These are phyloP conservation scores for Fusarium protoensiforme DNA, from an alignment of 2,329 filamentous ascomycete species.

Conservation along the genomic window DNA sequence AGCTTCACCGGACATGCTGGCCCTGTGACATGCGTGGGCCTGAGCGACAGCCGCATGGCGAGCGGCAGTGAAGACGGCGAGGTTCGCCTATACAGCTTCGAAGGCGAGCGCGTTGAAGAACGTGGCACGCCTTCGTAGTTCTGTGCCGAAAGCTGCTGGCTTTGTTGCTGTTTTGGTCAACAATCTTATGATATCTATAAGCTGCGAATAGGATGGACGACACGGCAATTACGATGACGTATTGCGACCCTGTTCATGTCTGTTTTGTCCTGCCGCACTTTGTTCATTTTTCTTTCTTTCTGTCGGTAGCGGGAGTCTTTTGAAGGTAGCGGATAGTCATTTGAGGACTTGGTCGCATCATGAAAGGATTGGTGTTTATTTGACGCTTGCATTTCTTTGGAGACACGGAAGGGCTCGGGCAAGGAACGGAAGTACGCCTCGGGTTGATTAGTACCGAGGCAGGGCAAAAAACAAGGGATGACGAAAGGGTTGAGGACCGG, in stretches of 20 bases:
- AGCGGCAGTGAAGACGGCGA: conserved; percentile 95
- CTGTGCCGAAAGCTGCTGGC: not conserved
- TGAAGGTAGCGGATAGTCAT: not conserved
- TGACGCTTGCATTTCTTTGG: not conserved
- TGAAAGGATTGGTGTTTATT: conserved; percentile 6
- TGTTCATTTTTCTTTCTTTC: conserved; percentile 13
- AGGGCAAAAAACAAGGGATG: conserved; percentile 14
- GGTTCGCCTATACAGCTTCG: conserved; percentile 85
- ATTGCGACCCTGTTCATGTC: not conserved
- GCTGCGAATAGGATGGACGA: conserved; percentile 5
- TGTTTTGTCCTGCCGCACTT: not conserved
- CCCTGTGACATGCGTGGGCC: conserved; percentile 90
- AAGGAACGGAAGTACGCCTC: not conserved
- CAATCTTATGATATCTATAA: conserved; percentile 12
- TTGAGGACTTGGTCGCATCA: conserved; percentile 12
- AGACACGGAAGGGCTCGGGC: not conserved
- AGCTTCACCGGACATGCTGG: conserved; percentile 92
- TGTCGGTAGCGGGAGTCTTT: conserved; percentile 26
- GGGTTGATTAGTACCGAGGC: conserved; percentile 8
- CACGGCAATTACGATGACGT: not conserved
- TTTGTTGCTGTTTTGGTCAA: not conserved
- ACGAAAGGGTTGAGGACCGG: not conserved
- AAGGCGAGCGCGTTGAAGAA: conserved; percentile 61
- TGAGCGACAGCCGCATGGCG: conserved; percentile 90
- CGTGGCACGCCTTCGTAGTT: conserved; percentile 62